These are phyloP conservation scores for Mentha longifolia DNA, from an alignment of 257 asterid genomes.

Conservation along the genomic window DNA sequence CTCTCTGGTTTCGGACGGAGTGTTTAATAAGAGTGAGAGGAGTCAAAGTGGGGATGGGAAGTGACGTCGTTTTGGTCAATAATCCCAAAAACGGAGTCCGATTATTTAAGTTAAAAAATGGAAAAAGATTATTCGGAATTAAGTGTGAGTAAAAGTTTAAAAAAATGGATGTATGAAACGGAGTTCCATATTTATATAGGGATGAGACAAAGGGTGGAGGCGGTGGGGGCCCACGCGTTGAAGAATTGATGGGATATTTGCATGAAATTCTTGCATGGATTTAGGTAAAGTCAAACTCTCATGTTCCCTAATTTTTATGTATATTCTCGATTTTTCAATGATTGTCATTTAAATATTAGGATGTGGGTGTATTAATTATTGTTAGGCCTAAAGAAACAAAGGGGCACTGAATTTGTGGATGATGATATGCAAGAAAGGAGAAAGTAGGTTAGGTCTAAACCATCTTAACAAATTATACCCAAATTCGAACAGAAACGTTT, in stretches of 20 bases:
- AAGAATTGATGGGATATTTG: conserved; percentile 40
- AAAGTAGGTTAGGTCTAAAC: background rate
- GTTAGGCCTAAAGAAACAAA: background rate
- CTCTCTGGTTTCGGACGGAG: conserved; percentile 24
- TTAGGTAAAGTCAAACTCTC: conserved; percentile 48
- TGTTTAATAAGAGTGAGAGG: conserved; percentile 29
- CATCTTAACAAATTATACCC: background rate
- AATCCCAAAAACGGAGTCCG: background rate
- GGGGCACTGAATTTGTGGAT: conserved; percentile 29
- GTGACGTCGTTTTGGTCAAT: conserved; percentile 57
- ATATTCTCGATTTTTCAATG: conserved; percentile 37
- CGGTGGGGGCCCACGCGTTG: conserved; percentile 48
- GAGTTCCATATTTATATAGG: conserved; percentile 16
- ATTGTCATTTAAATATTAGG: conserved; percentile 34
- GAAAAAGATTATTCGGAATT: background rate
- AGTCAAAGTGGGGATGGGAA: conserved; percentile 36
- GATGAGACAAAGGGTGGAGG: conserved; percentile 18
- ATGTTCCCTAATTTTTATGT: conserved; percentile 36
- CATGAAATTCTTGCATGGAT: conserved; percentile 50
- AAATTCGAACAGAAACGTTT: too few species aligned
- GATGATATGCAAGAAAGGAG: background rate
- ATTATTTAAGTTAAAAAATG: background rate
- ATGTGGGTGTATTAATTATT: conserved; percentile 13
- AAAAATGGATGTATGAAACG: conserved; percentile 26
- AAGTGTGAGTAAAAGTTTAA: background rate